Evolutionary conservation across 2,329 filamentous ascomycete genomes (phyloP), one percentile per base, ranked within the genome.

Genomic region (Fusarium sp.): DNA sequence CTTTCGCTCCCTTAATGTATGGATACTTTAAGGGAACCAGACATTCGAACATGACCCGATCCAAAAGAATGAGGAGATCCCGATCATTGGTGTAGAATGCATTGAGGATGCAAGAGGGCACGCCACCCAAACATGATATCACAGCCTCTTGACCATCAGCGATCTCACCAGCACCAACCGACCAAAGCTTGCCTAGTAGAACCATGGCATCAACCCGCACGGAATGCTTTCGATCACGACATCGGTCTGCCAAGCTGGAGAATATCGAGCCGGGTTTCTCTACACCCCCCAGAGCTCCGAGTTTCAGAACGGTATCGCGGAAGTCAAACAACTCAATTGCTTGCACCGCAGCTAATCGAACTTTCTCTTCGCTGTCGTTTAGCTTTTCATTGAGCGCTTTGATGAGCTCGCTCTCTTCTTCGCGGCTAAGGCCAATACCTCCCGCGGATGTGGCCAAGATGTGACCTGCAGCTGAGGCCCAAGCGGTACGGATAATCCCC

Each of bases 361-460:
- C 96, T 75, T 91, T 94, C 73, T 99, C 96, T 74, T 99, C 96
- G 35, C 86, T 88, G 76, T 99, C 96, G 20, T 90, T 90, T 13
- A 98, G 85, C 81, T 95, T 94, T 60, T 94, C 92, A 2, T 89
- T 88, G 20, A 98, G 83, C 11, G 88, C 88, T 62, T 87, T 87
- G 45, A 97, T 87, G 36, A 98, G 85, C 43, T 86, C 84, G 49
- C 85, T 85, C 76, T 97, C 93, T 67, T 98, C 95, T 58, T 92
- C 90, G 9, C 91, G 86, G 73, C 92, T 94, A 39, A 98, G 83
- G 0, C 95, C 95, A 69, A 96, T 95, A 23, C 93, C 93, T 45
- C 95, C 95, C 23, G 93, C 95, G 23, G 92, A 95, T 1, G 96
- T 98, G n/a, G 91, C 87, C 11, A 99, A 80, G 55, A 99, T 97